Conservation (phyloP, 768 basidiomycete genomes). For the Gelatoporia subvermispora region DNA sequence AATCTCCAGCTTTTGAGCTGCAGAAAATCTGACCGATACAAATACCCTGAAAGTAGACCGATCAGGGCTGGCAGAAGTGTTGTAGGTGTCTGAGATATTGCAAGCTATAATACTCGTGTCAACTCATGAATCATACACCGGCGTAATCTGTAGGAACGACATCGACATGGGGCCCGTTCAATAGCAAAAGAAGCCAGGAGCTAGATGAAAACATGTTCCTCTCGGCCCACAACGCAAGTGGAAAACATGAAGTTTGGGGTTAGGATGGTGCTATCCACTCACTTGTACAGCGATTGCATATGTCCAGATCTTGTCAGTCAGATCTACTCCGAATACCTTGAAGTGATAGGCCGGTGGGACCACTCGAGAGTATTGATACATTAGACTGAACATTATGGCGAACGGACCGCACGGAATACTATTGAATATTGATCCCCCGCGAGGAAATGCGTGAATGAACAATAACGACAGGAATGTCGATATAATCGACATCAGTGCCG, state of each 20-base stretch:
- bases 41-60: slow-evolving; percentile 65
- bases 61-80: slow-evolving; percentile 57
- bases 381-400: slow-evolving; percentile 69
- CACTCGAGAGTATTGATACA: slow-evolving; percentile 80
- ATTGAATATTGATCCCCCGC: slow-evolving; percentile 55
- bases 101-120: slow-evolving; percentile 44
- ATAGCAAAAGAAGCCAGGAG: background rate
- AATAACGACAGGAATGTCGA: slow-evolving; percentile 65
- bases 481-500: slow-evolving; percentile 59
- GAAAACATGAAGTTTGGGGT: background rate
- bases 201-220: background rate
- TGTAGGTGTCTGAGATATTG: slow-evolving; percentile 60
- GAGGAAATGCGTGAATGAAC: slow-evolving; percentile 41
- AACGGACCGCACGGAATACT: slow-evolving; percentile 72
- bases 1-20: slow-evolving; percentile 78
- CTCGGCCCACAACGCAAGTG: background rate
- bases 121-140: background rate
- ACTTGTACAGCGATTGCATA: slow-evolving; percentile 76
- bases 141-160: too few species aligned
- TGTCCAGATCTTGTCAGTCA: slow-evolving; percentile 72
- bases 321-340: slow-evolving; percentile 64
- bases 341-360: slow-evolving; percentile 76
- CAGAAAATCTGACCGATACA: slow-evolving; percentile 81
- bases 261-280: slow-evolving; percentile 10
- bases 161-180: too few species aligned